phyloP scores from a whole-genome alignment of 306 rosid species.

The Gastrolobium villosum region DNA sequence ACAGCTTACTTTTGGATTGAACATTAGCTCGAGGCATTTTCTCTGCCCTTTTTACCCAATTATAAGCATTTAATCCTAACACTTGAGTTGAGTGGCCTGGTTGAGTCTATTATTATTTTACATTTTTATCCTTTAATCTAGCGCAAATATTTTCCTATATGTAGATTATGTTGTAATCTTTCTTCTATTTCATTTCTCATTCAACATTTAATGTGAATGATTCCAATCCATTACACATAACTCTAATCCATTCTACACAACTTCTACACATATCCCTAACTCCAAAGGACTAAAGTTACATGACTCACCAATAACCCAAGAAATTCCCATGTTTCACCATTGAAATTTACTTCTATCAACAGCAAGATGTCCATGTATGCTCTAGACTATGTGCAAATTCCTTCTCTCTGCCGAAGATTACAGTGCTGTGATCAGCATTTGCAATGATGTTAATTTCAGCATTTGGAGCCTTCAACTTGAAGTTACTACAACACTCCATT shows the following conservation, averaged over 20 bases:
- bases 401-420: slow-evolving; percentile 68
- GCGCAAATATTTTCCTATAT: too few relatives aligned
- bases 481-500: slow-evolving; percentile 57
- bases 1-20: too few relatives aligned
- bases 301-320: not conserved
- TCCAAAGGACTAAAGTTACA: not conserved
- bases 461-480: slow-evolving; percentile 63
- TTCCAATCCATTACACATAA: not conserved
- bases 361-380: slow-evolving; percentile 58
- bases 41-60: too few relatives aligned
- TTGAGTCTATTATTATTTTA: too few relatives aligned
- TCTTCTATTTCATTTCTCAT: not conserved
- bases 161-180: not conserved
- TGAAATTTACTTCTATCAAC: slow-evolving; percentile 25
- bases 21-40: too few relatives aligned
- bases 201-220: not conserved
- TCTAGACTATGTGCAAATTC: slow-evolving; percentile 58
- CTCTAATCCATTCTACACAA: not conserved
- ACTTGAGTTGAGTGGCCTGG: too few relatives aligned
- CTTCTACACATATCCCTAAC: not conserved
- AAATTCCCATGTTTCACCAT: slow-evolving; percentile 10
- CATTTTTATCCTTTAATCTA: too few relatives aligned
- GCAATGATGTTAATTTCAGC: slow-evolving; percentile 62
- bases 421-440: slow-evolving; percentile 67
- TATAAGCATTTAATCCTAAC: too few relatives aligned